Evolutionary conservation across 2,329 filamentous ascomycete species (phyloP).

Genomic region (Colletotrichum australisinense): DNA sequence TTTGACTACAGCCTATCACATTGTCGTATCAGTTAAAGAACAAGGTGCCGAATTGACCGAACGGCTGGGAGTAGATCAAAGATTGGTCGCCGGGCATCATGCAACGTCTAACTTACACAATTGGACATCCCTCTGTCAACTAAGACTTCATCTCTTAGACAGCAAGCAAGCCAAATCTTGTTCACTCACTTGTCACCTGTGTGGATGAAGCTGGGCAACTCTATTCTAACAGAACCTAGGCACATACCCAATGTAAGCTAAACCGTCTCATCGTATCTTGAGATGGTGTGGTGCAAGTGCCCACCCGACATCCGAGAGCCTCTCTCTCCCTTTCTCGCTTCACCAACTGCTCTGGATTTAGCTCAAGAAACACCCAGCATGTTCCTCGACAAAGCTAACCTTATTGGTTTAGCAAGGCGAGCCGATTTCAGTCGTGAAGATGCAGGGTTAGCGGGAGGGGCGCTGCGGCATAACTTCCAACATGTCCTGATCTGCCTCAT

Average conservation of each 20-base stretch:
- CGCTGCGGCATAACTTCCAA: neutral
- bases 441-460: neutral
- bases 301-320: neutral
- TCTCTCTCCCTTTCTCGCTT: slow-evolving; percentile 10
- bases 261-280: slow-evolving; percentile 1
- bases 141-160: neutral
- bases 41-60: neutral
- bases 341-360: slow-evolving; percentile 18
- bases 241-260: neutral
- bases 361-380: slow-evolving; percentile 13
- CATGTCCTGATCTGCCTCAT: neutral
- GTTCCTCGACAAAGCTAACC: slow-evolving; percentile 11
- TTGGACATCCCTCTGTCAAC: neutral
- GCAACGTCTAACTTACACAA: neutral
- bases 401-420: slow-evolving; percentile 6
- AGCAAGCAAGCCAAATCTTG: neutral
- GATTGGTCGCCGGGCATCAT: neutral
- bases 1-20: neutral
- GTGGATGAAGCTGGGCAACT: neutral
- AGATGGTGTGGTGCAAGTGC: slow-evolving; percentile 6
- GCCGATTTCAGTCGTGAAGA: neutral
- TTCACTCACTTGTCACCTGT: no score
- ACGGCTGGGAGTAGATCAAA: neutral
- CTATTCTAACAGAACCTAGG: neutral
- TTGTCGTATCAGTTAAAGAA: neutral